Percentiles rank a stretch among this genome's conserved stretches.
Evolutionary conservation across 768 basidiomycete genomes (phyloP).

Genomic region (Amanita fuliginea): DNA sequence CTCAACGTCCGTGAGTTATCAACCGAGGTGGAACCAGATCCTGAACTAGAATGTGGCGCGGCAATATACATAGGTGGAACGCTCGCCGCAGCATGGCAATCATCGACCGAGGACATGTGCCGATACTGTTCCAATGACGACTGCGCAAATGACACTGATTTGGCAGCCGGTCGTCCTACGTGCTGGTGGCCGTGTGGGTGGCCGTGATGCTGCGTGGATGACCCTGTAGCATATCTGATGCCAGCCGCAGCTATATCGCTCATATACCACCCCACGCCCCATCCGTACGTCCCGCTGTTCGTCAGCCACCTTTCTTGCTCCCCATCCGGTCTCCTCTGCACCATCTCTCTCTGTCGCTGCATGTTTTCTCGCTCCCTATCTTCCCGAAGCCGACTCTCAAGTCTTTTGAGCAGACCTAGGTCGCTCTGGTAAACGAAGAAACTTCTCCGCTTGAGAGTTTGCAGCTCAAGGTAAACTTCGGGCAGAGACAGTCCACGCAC

Average conservation of each 20-base stretch:
- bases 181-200: conserved; percentile 6
- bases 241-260: conserved; percentile 2
- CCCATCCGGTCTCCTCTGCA: conserved; percentile 15
- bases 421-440: conserved; percentile 92
- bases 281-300: conserved; percentile 7
- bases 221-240: not conserved
- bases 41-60: not conserved
- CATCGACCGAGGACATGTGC: not conserved
- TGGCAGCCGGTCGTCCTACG: conserved; percentile 32
- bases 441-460: conserved; percentile 65
- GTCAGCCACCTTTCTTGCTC: conserved; percentile 10
- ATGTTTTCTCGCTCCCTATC: conserved; percentile 27
- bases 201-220: not conserved
- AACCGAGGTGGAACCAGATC: not conserved
- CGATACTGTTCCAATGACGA: conserved; percentile 10
- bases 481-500: conserved; percentile 56
- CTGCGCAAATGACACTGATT: conserved; percentile 38
- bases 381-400: conserved; percentile 45
- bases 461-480: conserved; percentile 88
- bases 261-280: conserved; percentile 5
- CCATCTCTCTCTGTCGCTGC: conserved; percentile 22
- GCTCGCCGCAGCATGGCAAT: not conserved
- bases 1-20: conserved; percentile 8
- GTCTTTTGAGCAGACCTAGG: conserved; percentile 54
- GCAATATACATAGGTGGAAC: not conserved